Base-by-base conservation (phyloP, 495 filamentous ascomycete species). In the Choiromyces venosus region DNA sequence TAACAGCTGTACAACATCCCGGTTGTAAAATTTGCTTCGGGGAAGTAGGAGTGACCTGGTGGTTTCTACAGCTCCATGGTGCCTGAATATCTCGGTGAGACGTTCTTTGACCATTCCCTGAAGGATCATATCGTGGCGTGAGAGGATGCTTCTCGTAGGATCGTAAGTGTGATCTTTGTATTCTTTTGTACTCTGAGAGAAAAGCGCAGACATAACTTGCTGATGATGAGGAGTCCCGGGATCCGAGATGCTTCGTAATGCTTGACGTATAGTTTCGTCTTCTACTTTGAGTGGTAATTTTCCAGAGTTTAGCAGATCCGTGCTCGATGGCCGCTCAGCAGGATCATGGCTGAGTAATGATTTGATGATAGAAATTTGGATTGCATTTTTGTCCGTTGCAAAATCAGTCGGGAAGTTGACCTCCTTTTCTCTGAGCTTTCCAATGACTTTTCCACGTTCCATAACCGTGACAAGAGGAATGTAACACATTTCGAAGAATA, bases 401-500 rank as follows among this genome's bases (percentile, higher is more conserved):
- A 97, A 96, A 40, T 91, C 89, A 1, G 84, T 44, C 2, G 95
- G 95, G 56, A 98, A 86, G 9, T 79, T 82, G 65, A 91, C 88
- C 25, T 90, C 84, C 46, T 87, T 87, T 74, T 91, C 86, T 37
- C 94, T 87, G 18, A 99, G 85, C 64, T 86, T 83, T 69, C 90
- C 86, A 21, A 97, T 83, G 14, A 91, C 90, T 70, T 90, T 84
- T 35, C 91, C 92, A 42, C 96, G 88, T 82, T 98, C 93, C 93
- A 98, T 98, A 0, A 89, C 91, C 1, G 91, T 89, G 67, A 90
- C 89, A 4, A 96, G 85, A 37, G 89, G 85, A 33, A 33, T 33
- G 78, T 93, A 89, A 74, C 91, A 95, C 94, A 99, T 98, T 82
- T 99, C 95, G 77, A 98, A 97, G 83, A 99, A 96, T 72, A 99